Evolutionary conservation across 768 basidiomycete species (phyloP).

Genomic region (Hygrophoropsis aurantiaca): DNA sequence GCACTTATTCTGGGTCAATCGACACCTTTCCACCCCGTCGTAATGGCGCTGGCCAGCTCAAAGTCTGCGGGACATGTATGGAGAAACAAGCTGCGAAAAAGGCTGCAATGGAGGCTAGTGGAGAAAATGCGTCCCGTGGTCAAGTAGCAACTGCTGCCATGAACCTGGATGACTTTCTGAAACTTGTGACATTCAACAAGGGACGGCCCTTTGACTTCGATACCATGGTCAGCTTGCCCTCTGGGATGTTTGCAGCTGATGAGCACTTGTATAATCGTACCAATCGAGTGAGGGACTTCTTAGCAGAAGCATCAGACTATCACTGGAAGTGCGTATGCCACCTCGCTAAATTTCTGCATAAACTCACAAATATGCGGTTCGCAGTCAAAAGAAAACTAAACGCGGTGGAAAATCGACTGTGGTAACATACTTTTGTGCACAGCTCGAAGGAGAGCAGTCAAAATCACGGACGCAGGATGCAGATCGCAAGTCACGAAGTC

Average conservation of each 20-base stretch:
- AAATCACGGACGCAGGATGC: constrained; percentile 32
- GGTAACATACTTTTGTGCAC: constrained; percentile 35
- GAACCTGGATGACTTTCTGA: constrained; percentile 32
- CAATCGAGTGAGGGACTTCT: constrained; percentile 32
- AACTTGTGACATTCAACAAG: constrained; percentile 32
- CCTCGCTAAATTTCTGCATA: neutral
- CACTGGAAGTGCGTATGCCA: constrained; percentile 32
- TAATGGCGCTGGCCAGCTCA: constrained; percentile 29
- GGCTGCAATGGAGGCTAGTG: constrained; percentile 27
- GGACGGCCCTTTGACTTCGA: constrained; percentile 31
- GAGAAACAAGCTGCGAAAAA: constrained; percentile 34
- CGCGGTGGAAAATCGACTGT: constrained; percentile 34
- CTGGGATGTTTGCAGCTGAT: constrained; percentile 29
- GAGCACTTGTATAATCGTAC: constrained; percentile 36
- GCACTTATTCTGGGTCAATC: constrained; percentile 27
- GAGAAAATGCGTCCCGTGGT: constrained; percentile 26
- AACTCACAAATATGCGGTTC: neutral
- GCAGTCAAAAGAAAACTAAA: constrained; percentile 34
- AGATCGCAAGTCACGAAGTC: constrained; percentile 33
- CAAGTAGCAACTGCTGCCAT: constrained; percentile 36
- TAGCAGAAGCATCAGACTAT: constrained; percentile 34
- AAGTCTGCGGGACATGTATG: constrained; percentile 32
- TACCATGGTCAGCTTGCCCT: constrained; percentile 32
- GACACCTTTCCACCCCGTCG: constrained; percentile 29
- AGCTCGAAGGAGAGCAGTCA: constrained; percentile 33